Evolutionary conservation across 2,329 filamentous ascomycete species (phyloP), one percentile per base, ranked within the genome.

Genomic region (Xylaria sp.): DNA sequence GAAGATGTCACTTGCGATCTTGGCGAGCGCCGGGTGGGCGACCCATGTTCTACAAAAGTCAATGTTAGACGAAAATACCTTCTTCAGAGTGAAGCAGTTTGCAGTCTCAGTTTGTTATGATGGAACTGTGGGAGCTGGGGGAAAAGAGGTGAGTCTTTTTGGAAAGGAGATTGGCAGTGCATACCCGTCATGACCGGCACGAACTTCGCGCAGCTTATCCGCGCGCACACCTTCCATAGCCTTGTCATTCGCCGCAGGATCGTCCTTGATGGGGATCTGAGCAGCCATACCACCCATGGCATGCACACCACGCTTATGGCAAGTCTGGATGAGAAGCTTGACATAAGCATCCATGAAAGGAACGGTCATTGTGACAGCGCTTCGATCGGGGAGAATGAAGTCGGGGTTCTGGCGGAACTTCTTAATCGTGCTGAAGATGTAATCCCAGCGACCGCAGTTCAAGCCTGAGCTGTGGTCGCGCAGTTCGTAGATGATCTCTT

Each of bases 371-470:
- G 96, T 99, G 64, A 99, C 93, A 69, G 89, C 87, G 64, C 91
- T 91, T 70, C 96, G 93, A 81, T 99, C 95, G 32, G 96, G 96
- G 23, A 99, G 91, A 66, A 98, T 90, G 79, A 98, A 98, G 84
- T 91, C 91, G 77, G 92, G 86, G 86, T 98, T 96, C 78, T 97
- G 90, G 80, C 96, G 93, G 92, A 98, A 97, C 83, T 97, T 97
- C 89, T 99, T 99, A 87, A 99, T 98, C 79, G 95, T 93, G 81
- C 92, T 96, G 88, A 99, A 99, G 84, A 99, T 98, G 87, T 99
- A 99, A 81, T 99, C 96, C 96, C 96, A 99, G 75, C 96, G 92
- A 73, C 96, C 96, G 83, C 96, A 98, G 90, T 99, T 99, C 78
- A 99, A 89, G 57, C 96, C 96, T 6, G 95, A 92, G 81, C 91